Base-by-base conservation (phyloP, 2,329 filamentous ascomycete species). In the Stachybotrys echinatus region DNA sequence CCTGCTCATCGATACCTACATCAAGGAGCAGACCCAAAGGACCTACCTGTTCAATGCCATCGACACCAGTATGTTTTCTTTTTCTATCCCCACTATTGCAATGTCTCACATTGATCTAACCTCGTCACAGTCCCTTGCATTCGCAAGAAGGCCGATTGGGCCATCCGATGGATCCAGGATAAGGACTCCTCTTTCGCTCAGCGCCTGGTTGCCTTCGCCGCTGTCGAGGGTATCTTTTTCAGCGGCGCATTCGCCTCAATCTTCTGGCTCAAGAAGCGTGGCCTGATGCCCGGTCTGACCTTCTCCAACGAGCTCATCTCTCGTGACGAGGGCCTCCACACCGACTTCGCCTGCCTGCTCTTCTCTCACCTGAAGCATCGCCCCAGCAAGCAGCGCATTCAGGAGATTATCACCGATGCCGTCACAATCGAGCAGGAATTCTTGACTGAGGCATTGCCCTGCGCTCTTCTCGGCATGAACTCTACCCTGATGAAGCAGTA, bases 301-400 rank as follows among this genome's bases (percentile, higher is more conserved):
- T 99, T 99, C 80, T 97, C 94, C 70, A 99, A 99, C 79, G 94
- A 99, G 80, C 88, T 99, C 65, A 99, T 99, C 77, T 99, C 94
- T 54, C 92, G 94, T 77, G 94, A 99, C 62, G 94, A 99, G 81
- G 94, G 94, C 71, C 89, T 99, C 61, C 94, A 99, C 83, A 99
- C 94, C 56, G 94, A 99, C 78, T 99, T 99, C 65, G 94, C 94
- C 60, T 99, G 94, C 74, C 81, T 99, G 50, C 79, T 99, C 54
- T 96, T 95, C 83, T 95, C 90, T n/a, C 92, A 97, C 75, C 77
- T 99, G 54, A 95, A 94, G 75, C 84, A 92, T 76, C 89, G 92
- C 61, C 92, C 94, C 53, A 83, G 79, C 76, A 88, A 90, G 73
- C 73, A 92, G 68, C 72, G 90, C 38, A 86, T 99, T 48, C 70